These are phyloP conservation scores for Chlamydomonas sphaeroides DNA, from an alignment of 139 green algal species.

Conservation along the genomic window DNA sequence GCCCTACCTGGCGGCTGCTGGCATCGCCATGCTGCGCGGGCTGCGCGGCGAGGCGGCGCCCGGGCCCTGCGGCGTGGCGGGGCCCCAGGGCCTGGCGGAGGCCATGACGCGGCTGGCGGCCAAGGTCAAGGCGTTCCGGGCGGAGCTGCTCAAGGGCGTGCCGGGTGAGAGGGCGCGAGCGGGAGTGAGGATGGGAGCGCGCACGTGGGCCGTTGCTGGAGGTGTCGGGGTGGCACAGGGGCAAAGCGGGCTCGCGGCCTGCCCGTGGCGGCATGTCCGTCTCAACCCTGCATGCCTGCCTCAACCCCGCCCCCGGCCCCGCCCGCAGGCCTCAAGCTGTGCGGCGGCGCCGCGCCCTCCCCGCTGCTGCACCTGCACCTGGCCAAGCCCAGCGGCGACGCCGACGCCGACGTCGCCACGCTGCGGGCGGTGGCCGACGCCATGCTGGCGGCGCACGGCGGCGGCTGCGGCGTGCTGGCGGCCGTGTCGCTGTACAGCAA, in stretches of 20 bases:
- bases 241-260: no score
- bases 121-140: slow-evolving; percentile 58
- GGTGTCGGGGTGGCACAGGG: no score
- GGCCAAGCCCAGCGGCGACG: slow-evolving; percentile 11
- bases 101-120: slow-evolving; percentile 27
- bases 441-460: slow-evolving; percentile 11
- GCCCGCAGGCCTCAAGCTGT: slow-evolving; percentile 56
- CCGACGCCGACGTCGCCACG: background rate
- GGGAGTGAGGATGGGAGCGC: no score
- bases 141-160: slow-evolving; percentile 49
- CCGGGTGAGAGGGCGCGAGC: slow-evolving; percentile 38
- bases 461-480: slow-evolving; percentile 61
- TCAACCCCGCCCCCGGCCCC: no score
- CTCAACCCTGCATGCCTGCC: no score
- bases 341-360: slow-evolving; percentile 41
- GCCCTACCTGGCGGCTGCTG: slow-evolving; percentile 89
- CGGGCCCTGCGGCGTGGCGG: no score
- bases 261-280: no score
- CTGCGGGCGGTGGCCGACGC: slow-evolving; percentile 32
- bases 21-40: slow-evolving; percentile 29
- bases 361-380: slow-evolving; percentile 75
- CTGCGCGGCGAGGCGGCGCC: background rate
- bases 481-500: slow-evolving; percentile 59
- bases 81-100: background rate
- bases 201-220: no score